Evolutionary conservation across 2,329 filamentous ascomycete genomes (phyloP), one percentile per base, ranked within the genome.

Genomic region (Pezizomycotina sp.): DNA sequence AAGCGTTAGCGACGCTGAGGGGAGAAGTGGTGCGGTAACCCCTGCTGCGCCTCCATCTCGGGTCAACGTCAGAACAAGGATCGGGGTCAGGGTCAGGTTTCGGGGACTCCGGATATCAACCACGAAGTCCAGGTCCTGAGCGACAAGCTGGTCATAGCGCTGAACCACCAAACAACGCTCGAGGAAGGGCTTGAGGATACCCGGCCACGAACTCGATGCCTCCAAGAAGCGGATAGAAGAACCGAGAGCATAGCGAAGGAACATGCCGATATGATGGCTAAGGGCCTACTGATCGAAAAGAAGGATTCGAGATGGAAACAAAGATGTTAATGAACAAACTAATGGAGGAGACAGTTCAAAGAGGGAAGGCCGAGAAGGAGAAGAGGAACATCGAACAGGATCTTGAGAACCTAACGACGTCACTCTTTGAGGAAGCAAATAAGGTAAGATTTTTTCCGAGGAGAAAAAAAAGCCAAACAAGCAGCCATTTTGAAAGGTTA

Each of bases 401-500:
- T 58, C 62, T 98, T 28, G 89, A 95, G 59, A 80, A 73, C 34
- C 59, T 98, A 46, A 95, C 89, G 0, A 74, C 82, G 1, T 83
- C 82, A 18, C 66, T 98, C n/a, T 98, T 98, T 46, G 83, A 95
- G 55, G 86, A 98, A 62, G 89, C 89, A 31, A 95, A 98, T 61
- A 84, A 78, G 58, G 70, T 74, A 55, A 42, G 59, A 55, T 29
- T 5, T 30, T 14, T 29, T 29, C 23, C 10, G n/a, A n/a, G 9
- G 13, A 2, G 5, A 6, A 25, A 3, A 20, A n/a, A 4, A 13
- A 24, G 8, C 13, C 13, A 29, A 13, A 29, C 19, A 13, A 18
- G 29, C 12, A 7, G 8, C 10, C 10, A 26, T 25, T 16, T 36
- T 14, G 27, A 28, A 18, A 5, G 10, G 12, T 9, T 29, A 13